These are phyloP conservation scores for Aspergillus vadensis DNA, from an alignment of 2,329 filamentous ascomycete genomes.

Conservation along the genomic window DNA sequence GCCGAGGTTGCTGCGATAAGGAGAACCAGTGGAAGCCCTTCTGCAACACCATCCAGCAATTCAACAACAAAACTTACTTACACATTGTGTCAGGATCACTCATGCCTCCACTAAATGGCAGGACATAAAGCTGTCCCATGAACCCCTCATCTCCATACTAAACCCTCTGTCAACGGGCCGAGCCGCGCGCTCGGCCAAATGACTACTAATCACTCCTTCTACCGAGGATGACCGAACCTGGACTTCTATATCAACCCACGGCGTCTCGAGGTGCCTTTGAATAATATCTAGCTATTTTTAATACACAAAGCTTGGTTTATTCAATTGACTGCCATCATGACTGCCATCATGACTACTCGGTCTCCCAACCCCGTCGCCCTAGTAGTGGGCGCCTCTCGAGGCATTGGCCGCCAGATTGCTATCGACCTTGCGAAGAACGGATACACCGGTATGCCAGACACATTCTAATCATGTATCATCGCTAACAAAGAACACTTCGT, in stretches of 20 bases:
- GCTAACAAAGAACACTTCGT: background rate
- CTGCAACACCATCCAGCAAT: too few relatives aligned
- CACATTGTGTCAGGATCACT: too few relatives aligned
- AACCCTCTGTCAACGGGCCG: constrained; percentile 10
- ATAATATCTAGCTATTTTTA: too few relatives aligned
- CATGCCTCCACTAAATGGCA: too few relatives aligned
- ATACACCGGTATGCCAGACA: constrained; percentile 62
- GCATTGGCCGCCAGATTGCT: constrained; percentile 79
- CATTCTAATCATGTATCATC: background rate
- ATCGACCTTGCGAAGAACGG: constrained; percentile 72
- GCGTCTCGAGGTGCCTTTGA: too few relatives aligned
- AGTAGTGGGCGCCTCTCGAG: constrained; percentile 73
- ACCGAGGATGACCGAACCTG: constrained; percentile 14
- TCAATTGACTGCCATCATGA: background rate
- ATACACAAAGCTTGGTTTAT: too few relatives aligned
- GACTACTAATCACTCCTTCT: constrained; percentile 7
- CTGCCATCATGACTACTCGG: background rate
- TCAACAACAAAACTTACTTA: too few relatives aligned
- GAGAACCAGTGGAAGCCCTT: background rate
- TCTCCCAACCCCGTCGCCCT: constrained; percentile 58
- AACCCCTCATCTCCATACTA: too few relatives aligned
- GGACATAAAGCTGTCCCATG: too few relatives aligned
- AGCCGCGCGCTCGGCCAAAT: constrained; percentile 11
- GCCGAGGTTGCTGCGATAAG: constrained; percentile 1
- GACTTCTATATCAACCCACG: background rate